These are phyloP conservation scores for Malassezia restricta DNA, from an alignment of 1,284 basidiomycete species.

Conservation along the genomic window DNA sequence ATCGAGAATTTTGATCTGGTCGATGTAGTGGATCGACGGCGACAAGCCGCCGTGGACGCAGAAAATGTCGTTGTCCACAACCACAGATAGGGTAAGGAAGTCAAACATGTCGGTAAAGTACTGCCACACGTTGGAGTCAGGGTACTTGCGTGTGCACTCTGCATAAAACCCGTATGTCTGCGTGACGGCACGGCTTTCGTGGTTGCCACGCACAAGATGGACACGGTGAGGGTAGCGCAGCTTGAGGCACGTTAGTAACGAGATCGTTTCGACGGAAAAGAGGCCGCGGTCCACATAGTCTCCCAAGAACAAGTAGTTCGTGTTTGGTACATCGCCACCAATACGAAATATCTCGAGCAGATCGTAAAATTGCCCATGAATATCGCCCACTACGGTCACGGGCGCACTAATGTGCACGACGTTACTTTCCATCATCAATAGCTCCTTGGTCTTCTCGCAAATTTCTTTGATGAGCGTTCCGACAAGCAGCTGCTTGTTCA, in stretches of 20 bases:
- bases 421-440: conserved; percentile 96
- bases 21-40: conserved; percentile 95
- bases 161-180: conserved; percentile 99
- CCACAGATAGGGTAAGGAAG: conserved; percentile 89
- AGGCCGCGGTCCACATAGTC: conserved; percentile 96
- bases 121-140: conserved; percentile 79
- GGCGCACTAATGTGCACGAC: conserved; percentile 94
- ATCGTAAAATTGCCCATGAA: conserved; percentile 99
- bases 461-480: conserved; percentile 43
- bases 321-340: conserved; percentile 88
- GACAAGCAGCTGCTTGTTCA: conserved; percentile 44
- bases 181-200: conserved; percentile 94
- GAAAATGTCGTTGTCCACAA: conserved; percentile 98
- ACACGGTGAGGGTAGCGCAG: conserved; percentile 92
- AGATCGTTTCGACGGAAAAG: conserved; percentile 97
- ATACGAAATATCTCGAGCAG: conserved; percentile 97
- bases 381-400: conserved; percentile 98
- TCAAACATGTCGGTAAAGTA: conserved; percentile 99
- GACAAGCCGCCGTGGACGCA: conserved; percentile 96
- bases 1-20: conserved; percentile 98
- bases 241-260: conserved; percentile 89
- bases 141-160: conserved; percentile 95
- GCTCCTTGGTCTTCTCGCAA: conserved; percentile 49
- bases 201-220: conserved; percentile 92
- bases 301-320: conserved; percentile 74